Evolutionary conservation across 176 grass and related monocot species (phyloP).

Genomic region (Otatea glauca): DNA sequence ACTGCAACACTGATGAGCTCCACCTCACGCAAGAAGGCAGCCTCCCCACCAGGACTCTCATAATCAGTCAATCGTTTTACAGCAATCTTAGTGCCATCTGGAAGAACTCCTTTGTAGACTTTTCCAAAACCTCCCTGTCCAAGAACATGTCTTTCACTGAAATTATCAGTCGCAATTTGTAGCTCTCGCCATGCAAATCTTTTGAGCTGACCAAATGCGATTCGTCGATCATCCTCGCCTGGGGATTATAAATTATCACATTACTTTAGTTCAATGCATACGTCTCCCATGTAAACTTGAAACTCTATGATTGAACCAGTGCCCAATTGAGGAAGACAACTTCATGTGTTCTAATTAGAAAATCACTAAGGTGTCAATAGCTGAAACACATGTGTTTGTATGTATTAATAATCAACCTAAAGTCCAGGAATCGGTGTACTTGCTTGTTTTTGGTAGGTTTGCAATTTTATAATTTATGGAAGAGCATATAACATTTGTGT

Average conservation of each 20-base stretch:
- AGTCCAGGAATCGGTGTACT: not conserved
- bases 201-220: conserved; percentile 86
- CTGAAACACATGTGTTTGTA: not conserved
- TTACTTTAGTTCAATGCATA: conserved; percentile 27
- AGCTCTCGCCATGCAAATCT: conserved; percentile 85
- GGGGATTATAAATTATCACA: conserved; percentile 27
- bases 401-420: not conserved
- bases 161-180: conserved; percentile 76
- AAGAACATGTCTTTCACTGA: conserved; percentile 86
- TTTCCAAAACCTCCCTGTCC: conserved; percentile 94
- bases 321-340: not conserved
- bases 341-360: not conserved
- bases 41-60: conserved; percentile 78
- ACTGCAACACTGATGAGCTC: conserved; percentile 89
- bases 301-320: not conserved
- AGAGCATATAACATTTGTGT: not conserved
- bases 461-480: not conserved
- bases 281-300: not conserved
- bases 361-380: not conserved
- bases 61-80: conserved; percentile 89
- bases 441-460: conserved; percentile 12
- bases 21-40: conserved; percentile 83
- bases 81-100: conserved; percentile 80
- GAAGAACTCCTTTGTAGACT: conserved; percentile 89
- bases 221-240: conserved; percentile 86